phyloP scores from a whole-genome alignment of 352 stramenopile genomes.

The Phytopythium mirpurense region DNA sequence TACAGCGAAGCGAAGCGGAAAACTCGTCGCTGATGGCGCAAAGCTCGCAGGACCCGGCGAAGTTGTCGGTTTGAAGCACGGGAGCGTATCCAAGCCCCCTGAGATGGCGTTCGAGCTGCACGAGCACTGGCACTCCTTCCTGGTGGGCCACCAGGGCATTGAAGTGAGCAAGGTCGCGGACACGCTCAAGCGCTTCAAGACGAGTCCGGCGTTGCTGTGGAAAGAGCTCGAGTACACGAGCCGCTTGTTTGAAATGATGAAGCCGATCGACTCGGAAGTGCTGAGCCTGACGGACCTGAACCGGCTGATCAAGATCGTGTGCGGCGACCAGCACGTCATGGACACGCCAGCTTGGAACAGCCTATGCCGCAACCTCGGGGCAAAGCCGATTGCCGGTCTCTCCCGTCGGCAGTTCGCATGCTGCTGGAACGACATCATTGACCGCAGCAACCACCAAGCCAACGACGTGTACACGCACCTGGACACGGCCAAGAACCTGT shows the following conservation, averaged over 20 bases:
- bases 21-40: background rate
- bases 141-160: slow-evolving; percentile 43
- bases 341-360: slow-evolving; percentile 21
- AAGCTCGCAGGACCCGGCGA: slow-evolving; percentile 40
- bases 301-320: slow-evolving; percentile 30
- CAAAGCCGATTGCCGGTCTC: slow-evolving; percentile 27
- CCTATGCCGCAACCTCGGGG: slow-evolving; percentile 31
- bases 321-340: slow-evolving; percentile 26
- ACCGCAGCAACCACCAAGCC: slow-evolving; percentile 25
- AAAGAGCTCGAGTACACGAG: slow-evolving; percentile 54
- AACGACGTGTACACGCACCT: slow-evolving; percentile 45
- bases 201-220: slow-evolving; percentile 35
- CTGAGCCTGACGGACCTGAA: slow-evolving; percentile 30
- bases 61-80: slow-evolving; percentile 24
- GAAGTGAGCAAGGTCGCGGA: slow-evolving; percentile 32
- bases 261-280: slow-evolving; percentile 14
- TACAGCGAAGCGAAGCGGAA: slow-evolving; percentile 8
- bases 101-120: slow-evolving; percentile 42
- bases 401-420: slow-evolving; percentile 48
- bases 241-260: slow-evolving; percentile 43
- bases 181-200: slow-evolving; percentile 46
- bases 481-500: slow-evolving; percentile 41
- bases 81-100: slow-evolving; percentile 11
- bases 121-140: slow-evolving; percentile 51
- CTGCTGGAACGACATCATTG: slow-evolving; percentile 43